Base-by-base conservation (phyloP, 305 asterid genomes). In the Fraxinus albicans region DNA sequence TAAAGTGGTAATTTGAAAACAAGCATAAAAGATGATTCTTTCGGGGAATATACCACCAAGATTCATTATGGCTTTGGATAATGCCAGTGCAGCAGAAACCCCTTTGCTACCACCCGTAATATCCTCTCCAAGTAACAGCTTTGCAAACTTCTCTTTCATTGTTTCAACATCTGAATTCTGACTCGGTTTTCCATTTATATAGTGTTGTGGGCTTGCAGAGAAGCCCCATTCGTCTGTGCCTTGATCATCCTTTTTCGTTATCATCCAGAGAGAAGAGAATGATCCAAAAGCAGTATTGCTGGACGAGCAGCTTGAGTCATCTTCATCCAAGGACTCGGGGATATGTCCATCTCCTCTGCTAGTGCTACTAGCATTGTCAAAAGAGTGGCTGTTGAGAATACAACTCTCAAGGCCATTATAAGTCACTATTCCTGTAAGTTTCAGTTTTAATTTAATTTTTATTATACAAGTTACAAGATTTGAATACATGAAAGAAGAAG, bases 381-480 rank as follows among this genome's bases (percentile, higher is more conserved):
- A 92, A 1, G 94, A 85, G 23, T 81, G 85, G 50, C 90, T 89
- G 88, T 91, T 91, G 80, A 88, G 90, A 69, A 94, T 93, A 92
- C 92, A 92, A 86, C 91, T 93, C 89, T 94, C 99, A 3, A 93
- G 95, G 53, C 99, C 99, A 87, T 93, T 90, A 42, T 96, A 96
- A 2, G 98, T 96, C 91, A 86, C 90, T 85, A 96, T 87, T 86
- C 91, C 98, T 96, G 89, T 55, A 50, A 50, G 3, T 75, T 73
- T 42, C 13, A 77, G 1, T 38, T 67, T 69, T 38, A 67, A 35
- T 80, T 88, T 77, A 78, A 82, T 29, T 36, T 35, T 65, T 75
- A 60, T 74, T 25, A 23, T 63, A 8, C 6, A 63, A 21, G 73
- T 25, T 13, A 65, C 35, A 65, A 21, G 73, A 25, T 40, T 40